Evolutionary conservation across 192 early-diverging fungal species (phyloP), one percentile per base, ranked within the genome.

Genomic region (Linnemannia elongata): DNA sequence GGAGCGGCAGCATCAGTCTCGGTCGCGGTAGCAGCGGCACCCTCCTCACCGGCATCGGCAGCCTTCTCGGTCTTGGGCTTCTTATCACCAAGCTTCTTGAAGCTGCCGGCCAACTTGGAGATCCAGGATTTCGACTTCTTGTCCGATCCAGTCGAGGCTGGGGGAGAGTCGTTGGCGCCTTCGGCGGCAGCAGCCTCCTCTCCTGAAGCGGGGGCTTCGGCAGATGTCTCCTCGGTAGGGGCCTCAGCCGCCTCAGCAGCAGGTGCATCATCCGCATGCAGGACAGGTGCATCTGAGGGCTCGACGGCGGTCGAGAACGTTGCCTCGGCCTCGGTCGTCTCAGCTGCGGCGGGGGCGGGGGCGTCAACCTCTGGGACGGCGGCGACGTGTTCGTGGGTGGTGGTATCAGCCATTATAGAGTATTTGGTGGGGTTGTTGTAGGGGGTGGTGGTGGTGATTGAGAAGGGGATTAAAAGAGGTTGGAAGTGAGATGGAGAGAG

Each of bases 1-100:
- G 17, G 44, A 4, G 41, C 52, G 15, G 36, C 35, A 30, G 49
- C 78, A 20, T 35, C 68, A 10, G 66, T 42, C 52, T 72, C 81
- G 15, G 45, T 30, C 1, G n/a, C 69, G 18, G 80, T 38, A 36
- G 73, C 42, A n/a, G 36, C 24, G 30, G 76, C 81, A 27, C 15
- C 76, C 18, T 74, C 82, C 20, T 52, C 52, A 13, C n/a, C 27
- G 15, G 76, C 45, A 52, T 70, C 52, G 27, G 77, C 74, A 55
- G 80, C n/a, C 77, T 79, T 79, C 41, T 82, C 85, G 33, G 74
- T 69, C 77, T 88, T 81, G 63, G 82, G 82, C 49, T 82, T 88
- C 85, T 87, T 82, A 41, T 81, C 85, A 17, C 80, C 39, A 33
- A 88, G 24, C 86, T 88, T 83, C 74, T 83, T 83, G 44, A 83